phyloP scores from a whole-genome alignment of 805 yeast genomes.

The Pichia rugopelliculosa region DNA sequence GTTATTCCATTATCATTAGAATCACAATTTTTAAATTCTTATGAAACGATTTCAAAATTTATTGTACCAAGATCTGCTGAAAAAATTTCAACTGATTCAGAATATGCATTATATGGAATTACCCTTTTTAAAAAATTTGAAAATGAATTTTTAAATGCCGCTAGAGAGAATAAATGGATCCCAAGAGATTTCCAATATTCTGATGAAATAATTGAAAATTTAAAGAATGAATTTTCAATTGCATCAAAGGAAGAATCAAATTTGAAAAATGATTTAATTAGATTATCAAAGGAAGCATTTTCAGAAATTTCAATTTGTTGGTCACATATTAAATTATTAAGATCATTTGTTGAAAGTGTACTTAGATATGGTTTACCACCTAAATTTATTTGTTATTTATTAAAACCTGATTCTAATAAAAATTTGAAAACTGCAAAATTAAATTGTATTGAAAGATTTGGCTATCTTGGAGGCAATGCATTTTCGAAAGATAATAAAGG shows the following conservation, averaged over 20 bases:
- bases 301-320: conserved; percentile 77
- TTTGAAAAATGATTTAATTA: conserved; percentile 65
- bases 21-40: conserved; percentile 53
- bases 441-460: conserved; percentile 67
- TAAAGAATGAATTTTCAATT: conserved; percentile 71
- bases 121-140: conserved; percentile 80
- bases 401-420: conserved; percentile 33
- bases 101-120: conserved; percentile 65
- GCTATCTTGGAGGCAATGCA: conserved; percentile 89
- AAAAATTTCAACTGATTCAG: conserved; percentile 62
- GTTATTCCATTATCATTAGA: conserved; percentile 73
- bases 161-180: conserved; percentile 82
- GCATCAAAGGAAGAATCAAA: conserved; percentile 70
- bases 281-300: conserved; percentile 85
- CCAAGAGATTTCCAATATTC: conserved; percentile 90
- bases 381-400: conserved; percentile 53
- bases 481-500: conserved; percentile 63
- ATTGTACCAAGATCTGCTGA: conserved; percentile 90
- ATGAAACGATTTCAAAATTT: conserved; percentile 71
- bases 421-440: conserved; percentile 51
- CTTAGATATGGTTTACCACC: conserved; percentile 97
- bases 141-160: conserved; percentile 56
- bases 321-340: conserved; percentile 83
- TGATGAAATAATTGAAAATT: conserved; percentile 61
- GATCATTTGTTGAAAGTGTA: conserved; percentile 88